Evolutionary conservation across 805 yeast species (phyloP), one percentile per base, ranked within the genome.

Genomic region (Candida methanosorbosa): DNA sequence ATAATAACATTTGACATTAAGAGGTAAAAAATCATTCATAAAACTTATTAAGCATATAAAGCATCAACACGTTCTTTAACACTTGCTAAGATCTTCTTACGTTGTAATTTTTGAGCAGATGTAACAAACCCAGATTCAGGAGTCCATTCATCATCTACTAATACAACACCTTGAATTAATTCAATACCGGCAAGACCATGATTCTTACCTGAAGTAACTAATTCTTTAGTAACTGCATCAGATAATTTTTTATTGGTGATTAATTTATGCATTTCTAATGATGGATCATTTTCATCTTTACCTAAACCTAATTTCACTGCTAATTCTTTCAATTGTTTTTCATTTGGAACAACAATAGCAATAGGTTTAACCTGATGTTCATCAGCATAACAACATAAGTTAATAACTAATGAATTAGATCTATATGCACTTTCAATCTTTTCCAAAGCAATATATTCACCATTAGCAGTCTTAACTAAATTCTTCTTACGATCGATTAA

Each of bases 361-460:
- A 92, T 67, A 38, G 98, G 97, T 69, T 86, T 90, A 42, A 84
- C 90, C 59, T 82, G 82, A 44, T 66, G 64, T 49, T 75, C 77
- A 61, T 92, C 97, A 32, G 97, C 97, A 56, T 88, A 90, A 43
- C 87, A 88, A 63, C 97, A 88, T 43, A 90, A 67, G 65, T 92
- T 90, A 35, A 67, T 61, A 25, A 90, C 92, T 43, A 69, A 67
- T 29, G 74, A 63, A 59, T 81, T 81, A 21, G 96, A 81, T 63
- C 97, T 76, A 68, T 92, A 92, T 33, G 83, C 69, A 9, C 95
- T 72, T 64, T 92, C 98, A 45, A 92, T 67, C 63, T 88, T 88
- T 64, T 92, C 98, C 51, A 92, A 71, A 4, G 98, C 98, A 59
- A 92, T 85, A 62, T 92, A 92, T 66, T 92, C 98, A 63, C 98